Conservation (phyloP, 768 basidiomycete species). For the Auricularia auricula-judae region DNA sequence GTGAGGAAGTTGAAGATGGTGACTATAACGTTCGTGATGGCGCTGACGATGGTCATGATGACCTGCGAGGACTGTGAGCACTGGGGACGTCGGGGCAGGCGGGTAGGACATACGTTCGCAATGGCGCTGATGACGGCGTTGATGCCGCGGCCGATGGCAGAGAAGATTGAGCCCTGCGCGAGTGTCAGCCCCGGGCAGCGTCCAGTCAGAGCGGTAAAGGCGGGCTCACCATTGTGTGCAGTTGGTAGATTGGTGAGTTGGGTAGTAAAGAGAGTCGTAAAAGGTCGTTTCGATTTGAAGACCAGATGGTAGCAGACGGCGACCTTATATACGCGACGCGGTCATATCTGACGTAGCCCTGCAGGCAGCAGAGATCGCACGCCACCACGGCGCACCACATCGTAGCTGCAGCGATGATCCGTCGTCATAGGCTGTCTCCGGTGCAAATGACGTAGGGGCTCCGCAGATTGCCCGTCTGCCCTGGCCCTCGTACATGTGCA, state of each 20-base stretch:
- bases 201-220: not conserved
- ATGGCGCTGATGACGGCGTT: slow-evolving; percentile 12
- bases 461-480: not conserved
- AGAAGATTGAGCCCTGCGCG: slow-evolving; percentile 10
- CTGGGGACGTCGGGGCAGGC: not conserved
- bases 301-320: not conserved
- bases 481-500: not conserved
- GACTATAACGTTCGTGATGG: not conserved
- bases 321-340: not conserved
- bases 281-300: not conserved
- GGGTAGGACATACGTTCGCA: slow-evolving; percentile 2
- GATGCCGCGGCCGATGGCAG: slow-evolving; percentile 13
- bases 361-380: too few relatives aligned
- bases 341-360: not conserved
- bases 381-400: too few relatives aligned
- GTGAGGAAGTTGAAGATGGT: not conserved
- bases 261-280: not conserved
- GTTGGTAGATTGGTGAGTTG: not conserved
- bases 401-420: too few relatives aligned
- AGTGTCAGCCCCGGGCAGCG: not conserved
- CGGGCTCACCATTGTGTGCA: not conserved
- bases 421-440: too few relatives aligned
- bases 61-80: not conserved
- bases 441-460: not conserved
- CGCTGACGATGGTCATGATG: slow-evolving; percentile 1